Percentiles rank a stretch among this genome's conserved stretches.
phyloP scores from a whole-genome alignment of 345 rosid species.

The Lumnitzera racemosa region DNA sequence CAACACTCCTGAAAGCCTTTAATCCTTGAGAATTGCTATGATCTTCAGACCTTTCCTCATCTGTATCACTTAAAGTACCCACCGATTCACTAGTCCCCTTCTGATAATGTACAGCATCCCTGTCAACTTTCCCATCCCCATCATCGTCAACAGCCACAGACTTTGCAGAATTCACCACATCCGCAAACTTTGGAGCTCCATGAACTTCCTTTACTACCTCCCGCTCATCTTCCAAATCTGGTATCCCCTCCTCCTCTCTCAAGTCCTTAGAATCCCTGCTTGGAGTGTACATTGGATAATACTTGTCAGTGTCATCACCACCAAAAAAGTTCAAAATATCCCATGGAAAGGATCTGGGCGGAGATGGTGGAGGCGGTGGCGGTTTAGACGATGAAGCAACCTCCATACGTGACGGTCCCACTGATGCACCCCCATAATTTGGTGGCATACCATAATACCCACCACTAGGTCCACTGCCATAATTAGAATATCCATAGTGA shows the following conservation, averaged over 20 bases:
- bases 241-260: conserved; percentile 91
- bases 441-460: conserved; percentile 30
- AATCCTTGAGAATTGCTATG: conserved; percentile 19
- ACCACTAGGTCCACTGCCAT: conserved; percentile 6
- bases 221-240: conserved; percentile 85
- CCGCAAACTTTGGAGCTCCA: conserved; percentile 35
- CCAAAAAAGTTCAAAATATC: conserved; percentile 70
- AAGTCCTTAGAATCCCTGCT: conserved; percentile 65
- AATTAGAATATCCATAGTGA: conserved; percentile 2
- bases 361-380: conserved; percentile 82
- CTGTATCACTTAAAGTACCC: conserved; percentile 37
- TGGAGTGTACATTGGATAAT: conserved; percentile 40
- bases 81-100: conserved; percentile 34
- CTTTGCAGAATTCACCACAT: conserved; percentile 18
- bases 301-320: conserved; percentile 30
- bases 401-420: conserved; percentile 1
- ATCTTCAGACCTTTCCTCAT: conserved; percentile 45
- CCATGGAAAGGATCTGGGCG: conserved; percentile 61
- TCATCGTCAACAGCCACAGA: conserved; percentile 24
- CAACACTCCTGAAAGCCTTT: conserved; percentile 36
- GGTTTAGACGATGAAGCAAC: conserved; percentile 48
- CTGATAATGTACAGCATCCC: conserved; percentile 36
- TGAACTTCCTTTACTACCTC: conserved; percentile 73
- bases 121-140: conserved; percentile 14
- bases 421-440: conserved; percentile 27